Base-by-base conservation (phyloP, 257 asterid genomes). In the Phtheirospermum japonicum region DNA sequence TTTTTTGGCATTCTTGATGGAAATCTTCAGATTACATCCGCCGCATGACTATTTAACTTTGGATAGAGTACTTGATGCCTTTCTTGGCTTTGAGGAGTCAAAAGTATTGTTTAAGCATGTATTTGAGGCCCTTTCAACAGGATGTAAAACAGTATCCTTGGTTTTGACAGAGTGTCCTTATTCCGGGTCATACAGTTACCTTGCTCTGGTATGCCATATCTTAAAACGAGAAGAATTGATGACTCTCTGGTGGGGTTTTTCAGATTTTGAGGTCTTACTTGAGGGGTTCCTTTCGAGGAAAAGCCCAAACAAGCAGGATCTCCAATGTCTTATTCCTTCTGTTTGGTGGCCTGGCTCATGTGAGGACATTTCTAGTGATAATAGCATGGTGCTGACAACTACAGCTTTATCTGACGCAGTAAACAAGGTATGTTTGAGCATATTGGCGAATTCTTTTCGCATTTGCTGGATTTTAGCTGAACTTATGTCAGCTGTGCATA, bases 311-410 rank as follows among this genome's bases (percentile, higher is more conserved):
- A 88, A 86, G 71, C 92, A 84, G 60, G 98, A 91, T 74, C 95
- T 91, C 57, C 97, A 83, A 61, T 79, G 83, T 72, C 65, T 91
- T 77, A 84, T 91, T 76, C 97, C 98, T 77, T 84, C 89, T 26
- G 95, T 91, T 13, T 91, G 94, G 94, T 91, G 97, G 95, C 90
- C 95, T 71, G 97, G 95, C 61, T 84, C 96, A 59, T 77, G 75
- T 71, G 98, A 88, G 73, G 95, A 91, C 59, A 64, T 77, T 46
- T 80, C 88, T 57, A 77, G 79, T 48, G 97, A 86, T 79, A 84
- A 79, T 69, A 79, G 95, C 88, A 85, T 91, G 98, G 56, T 75
- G 37, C 80, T 88, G 76, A 88, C 98, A 7, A 86, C 98, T 32
- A 74, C 86, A 32, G 97, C 98, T 75, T 76, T 91, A 68, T 84